Conservation (phyloP, 495 filamentous ascomycete species). For the Aspergillus conjunctus region DNA sequence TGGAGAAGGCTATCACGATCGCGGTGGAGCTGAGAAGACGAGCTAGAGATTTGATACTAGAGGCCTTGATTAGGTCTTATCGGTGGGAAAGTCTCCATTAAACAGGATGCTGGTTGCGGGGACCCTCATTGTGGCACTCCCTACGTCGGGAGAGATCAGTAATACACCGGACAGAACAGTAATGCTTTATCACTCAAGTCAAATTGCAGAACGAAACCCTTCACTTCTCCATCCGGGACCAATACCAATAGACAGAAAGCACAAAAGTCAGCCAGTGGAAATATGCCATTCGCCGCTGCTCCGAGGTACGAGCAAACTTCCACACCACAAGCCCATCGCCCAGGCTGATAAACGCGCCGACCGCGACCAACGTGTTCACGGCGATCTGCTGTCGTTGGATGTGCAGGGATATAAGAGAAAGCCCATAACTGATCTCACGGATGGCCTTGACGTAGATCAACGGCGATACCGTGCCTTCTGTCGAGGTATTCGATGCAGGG, state of each 20-base stretch:
- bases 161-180: no score
- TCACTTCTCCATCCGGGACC: no score
- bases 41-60: no score
- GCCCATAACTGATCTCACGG: not conserved
- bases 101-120: no score
- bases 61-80: no score
- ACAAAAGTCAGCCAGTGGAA: not conserved
- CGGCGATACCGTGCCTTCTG: not conserved
- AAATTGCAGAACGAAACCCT: no score
- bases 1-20: no score
- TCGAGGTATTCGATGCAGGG: not conserved
- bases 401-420: not conserved
- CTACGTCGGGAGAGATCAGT: no score
- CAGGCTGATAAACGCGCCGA: not conserved
- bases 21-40: no score
- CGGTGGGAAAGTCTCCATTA: no score
- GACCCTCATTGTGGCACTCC: no score
- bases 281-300: not conserved
- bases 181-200: no score
- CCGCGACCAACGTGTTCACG: not conserved
- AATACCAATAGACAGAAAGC: constrained; percentile 2
- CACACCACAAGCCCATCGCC: not conserved
- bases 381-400: not conserved
- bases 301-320: not conserved
- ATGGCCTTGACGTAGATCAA: not conserved